Conservation (phyloP, 1,139 yeast species). For the Zhuliangozyma parablackwelliae region DNA sequence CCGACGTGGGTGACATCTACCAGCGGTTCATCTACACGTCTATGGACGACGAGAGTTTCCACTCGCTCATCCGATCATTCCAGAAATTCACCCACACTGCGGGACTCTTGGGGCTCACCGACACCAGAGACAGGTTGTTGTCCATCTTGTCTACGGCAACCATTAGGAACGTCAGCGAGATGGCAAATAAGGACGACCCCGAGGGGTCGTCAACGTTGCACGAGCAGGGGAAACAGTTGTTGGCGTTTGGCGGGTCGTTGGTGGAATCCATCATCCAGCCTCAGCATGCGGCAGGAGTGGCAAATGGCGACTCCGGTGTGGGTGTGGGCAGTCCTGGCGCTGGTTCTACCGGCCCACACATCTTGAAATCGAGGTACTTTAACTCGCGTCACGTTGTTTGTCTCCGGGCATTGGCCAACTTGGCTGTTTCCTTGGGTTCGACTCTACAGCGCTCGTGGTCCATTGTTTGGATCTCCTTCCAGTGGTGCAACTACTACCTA, state of each 20-base stretch:
- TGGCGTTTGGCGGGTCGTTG: conserved; percentile 56
- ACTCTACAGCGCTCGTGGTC: conserved; percentile 67
- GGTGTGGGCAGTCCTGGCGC: neutral
- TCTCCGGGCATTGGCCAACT: conserved; percentile 69
- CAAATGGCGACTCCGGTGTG: neutral
- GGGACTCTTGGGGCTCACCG: conserved; percentile 60
- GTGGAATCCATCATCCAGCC: conserved; percentile 46
- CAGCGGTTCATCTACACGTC: conserved; percentile 56
- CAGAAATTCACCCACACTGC: conserved; percentile 81
- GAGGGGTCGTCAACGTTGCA: conserved; percentile 5
- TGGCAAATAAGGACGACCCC: conserved; percentile 5
- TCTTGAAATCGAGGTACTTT: conserved; percentile 34
- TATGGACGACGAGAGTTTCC: conserved; percentile 65
- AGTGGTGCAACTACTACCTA: conserved; percentile 65
- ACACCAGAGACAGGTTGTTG: conserved; percentile 59
- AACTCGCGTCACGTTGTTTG: conserved; percentile 69
- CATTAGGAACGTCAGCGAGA: conserved; percentile 22
- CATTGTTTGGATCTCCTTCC: conserved; percentile 63
- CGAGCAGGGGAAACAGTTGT: conserved; percentile 30
- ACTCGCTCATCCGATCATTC: conserved; percentile 59
- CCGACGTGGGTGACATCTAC: conserved; percentile 43
- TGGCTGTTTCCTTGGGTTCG: conserved; percentile 77
- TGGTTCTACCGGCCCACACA: neutral
- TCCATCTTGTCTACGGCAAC: conserved; percentile 53
- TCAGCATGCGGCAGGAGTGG: conserved; percentile 24